Conservation (phyloP, 192 early-diverging fungal species). For the Rhizophagus prolifer region DNA sequence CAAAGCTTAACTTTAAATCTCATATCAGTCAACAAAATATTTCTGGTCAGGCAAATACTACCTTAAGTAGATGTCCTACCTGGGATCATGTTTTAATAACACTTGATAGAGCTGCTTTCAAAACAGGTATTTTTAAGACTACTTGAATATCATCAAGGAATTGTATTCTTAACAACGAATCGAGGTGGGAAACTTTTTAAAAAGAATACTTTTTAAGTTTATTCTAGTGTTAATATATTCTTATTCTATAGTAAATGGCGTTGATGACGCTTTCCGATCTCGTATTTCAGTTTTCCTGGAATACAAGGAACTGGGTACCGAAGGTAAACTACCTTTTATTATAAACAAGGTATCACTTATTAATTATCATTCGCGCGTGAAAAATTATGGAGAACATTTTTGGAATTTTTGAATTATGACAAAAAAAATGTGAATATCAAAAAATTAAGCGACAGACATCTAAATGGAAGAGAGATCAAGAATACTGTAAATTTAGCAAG, state of each 20-base stretch:
- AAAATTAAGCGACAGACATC: neutral
- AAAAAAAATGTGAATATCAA: neutral
- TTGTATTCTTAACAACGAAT: constrained; percentile 65
- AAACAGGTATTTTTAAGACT: constrained; percentile 59
- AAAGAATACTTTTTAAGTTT: no score
- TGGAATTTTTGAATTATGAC: constrained; percentile 21
- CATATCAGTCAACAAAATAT: no score
- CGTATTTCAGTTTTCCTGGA: constrained; percentile 52
- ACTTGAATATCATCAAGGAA: constrained; percentile 62
- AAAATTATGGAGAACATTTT: constrained; percentile 52
- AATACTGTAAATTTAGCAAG: no score
- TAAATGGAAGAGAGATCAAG: constrained; percentile 28
- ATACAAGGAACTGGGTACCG: constrained; percentile 42
- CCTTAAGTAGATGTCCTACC: no score
- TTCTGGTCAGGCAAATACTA: no score
- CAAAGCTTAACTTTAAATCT: no score
- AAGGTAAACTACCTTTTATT: no score
- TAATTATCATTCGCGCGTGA: constrained; percentile 29
- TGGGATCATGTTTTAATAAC: no score
- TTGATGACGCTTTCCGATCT: constrained; percentile 57
- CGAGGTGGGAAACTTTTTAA: constrained; percentile 39
- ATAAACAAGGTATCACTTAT: no score
- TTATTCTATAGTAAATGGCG: constrained; percentile 3
- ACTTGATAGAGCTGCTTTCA: no score
- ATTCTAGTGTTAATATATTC: no score